Evolutionary conservation across 78 protist genomes (phyloP), one percentile per base, ranked within the genome.

Genomic region (Polysphondylium violaceum): DNA sequence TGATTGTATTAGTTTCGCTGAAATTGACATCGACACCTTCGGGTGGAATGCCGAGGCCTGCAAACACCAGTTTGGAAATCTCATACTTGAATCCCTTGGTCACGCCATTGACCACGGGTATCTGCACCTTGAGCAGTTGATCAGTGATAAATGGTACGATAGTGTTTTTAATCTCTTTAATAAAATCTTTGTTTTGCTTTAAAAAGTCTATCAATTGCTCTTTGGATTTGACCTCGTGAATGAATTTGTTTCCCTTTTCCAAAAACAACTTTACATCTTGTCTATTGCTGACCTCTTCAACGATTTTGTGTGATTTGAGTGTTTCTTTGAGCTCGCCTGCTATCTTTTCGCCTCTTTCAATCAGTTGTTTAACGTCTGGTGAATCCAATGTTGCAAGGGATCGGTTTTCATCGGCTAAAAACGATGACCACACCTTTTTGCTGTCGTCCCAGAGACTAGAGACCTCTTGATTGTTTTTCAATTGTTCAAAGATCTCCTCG

Each of bases 121-220:
- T 83, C 31, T 83, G 90, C 12, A 83, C 90, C 44, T 83, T 83
- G 36, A 83, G 41, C 41, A 83, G 29, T 69, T 83, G 90, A 44
- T 83, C 90, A 16, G 90, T 83, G 6, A 83, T 83, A 55, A 83
- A 83, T 83, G 90, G 90, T 38, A 83, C 76, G 69, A 83, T 83
- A 11, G 90, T 83, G 44, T 83, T 83, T 23, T 83, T 83, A 56
- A 83, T 83, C 47, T 83, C 90, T 69, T 83, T 83, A 16, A 83
- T 83, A 43, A 83, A 83, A 33, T 83, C 91, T 69, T 83, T 83
- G 68, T 83, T 83, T 69, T 83, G 91, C 44, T 83, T 83, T n/a
- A 83, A 40, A 47, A 83, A 83, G 19, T 69, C 91, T 23, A 83
- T 44, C 55, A 83, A 43, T 33, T 83, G 91, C 33, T 83, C 78